phyloP scores from a whole-genome alignment of 495 filamentous ascomycete genomes.

The Pyrenopolyporus hunteri region DNA sequence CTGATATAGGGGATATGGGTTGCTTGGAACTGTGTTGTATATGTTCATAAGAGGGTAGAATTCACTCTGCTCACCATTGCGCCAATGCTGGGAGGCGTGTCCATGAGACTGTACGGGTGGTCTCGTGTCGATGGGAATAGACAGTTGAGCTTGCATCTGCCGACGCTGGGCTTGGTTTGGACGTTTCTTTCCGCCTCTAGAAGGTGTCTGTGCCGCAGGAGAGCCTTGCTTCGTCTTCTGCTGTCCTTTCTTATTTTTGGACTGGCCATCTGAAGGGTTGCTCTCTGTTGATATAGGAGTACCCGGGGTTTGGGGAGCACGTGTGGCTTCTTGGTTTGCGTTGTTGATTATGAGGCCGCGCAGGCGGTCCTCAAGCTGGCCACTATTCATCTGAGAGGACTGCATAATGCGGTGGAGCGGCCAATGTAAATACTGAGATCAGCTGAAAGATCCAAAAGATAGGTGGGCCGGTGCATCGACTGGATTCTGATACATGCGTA shows the following conservation, averaged over 20 bases:
- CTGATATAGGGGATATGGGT: slow-evolving; percentile 9
- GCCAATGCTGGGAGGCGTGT: slow-evolving; percentile 34
- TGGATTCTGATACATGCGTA: too few species aligned
- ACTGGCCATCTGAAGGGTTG: background rate
- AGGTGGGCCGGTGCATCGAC: too few species aligned
- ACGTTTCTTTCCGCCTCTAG: slow-evolving; percentile 48
- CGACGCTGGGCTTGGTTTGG: slow-evolving; percentile 62
- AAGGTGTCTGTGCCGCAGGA: slow-evolving; percentile 8
- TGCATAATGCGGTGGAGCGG: slow-evolving; percentile 36
- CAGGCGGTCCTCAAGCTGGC: slow-evolving; percentile 50
- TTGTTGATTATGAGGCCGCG: slow-evolving; percentile 50
- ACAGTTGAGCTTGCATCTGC: slow-evolving; percentile 58
- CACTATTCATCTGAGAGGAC: slow-evolving; percentile 17
- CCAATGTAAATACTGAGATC: background rate
- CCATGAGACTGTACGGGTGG: slow-evolving; percentile 32
- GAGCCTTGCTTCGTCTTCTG: slow-evolving; percentile 7
- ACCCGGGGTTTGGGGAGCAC: background rate
- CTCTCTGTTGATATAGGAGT: background rate
- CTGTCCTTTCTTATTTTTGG: slow-evolving; percentile 2
- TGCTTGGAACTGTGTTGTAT: background rate
- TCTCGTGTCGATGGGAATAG: slow-evolving; percentile 56
- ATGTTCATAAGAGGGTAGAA: slow-evolving; percentile 2
- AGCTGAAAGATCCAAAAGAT: background rate
- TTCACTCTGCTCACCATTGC: slow-evolving; percentile 3
- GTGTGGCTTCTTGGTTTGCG: slow-evolving; percentile 17